Evolutionary conservation across 805 yeast species (phyloP).

Genomic region (Lipomyces yamanashiensis): DNA sequence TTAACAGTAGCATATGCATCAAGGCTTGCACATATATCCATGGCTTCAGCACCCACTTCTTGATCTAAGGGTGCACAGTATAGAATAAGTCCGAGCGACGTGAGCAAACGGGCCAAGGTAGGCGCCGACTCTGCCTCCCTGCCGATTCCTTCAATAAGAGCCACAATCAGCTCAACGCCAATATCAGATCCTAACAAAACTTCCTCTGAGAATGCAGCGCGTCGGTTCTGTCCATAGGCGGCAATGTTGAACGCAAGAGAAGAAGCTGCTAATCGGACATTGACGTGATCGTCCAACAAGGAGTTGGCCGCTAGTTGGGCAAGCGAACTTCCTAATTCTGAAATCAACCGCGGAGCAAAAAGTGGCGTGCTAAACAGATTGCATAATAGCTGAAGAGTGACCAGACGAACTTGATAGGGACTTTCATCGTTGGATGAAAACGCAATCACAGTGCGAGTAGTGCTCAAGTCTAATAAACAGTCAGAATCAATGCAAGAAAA

Average conservation of each 20-base stretch:
- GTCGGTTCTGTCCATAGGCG: slow-evolving; percentile 21
- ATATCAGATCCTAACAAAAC: slow-evolving; percentile 21
- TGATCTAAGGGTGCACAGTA: slow-evolving; percentile 33
- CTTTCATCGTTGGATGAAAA: slow-evolving; percentile 15
- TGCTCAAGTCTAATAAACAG: slow-evolving; percentile 12
- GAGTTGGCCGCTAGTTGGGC: slow-evolving; percentile 24
- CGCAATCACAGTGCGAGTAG: slow-evolving; percentile 19
- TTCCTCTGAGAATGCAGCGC: slow-evolving; percentile 21
- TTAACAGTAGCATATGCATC: slow-evolving; percentile 22
- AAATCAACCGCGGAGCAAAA: slow-evolving; percentile 24
- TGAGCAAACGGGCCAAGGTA: slow-evolving; percentile 30
- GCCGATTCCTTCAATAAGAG: slow-evolving; percentile 35
- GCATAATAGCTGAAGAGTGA: slow-evolving; percentile 38
- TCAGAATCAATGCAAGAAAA: neutral
- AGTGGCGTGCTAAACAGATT: slow-evolving; percentile 30
- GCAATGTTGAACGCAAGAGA: slow-evolving; percentile 35
- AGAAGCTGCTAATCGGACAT: slow-evolving; percentile 38
- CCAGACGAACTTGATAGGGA: slow-evolving; percentile 36
- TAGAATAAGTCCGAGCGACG: slow-evolving; percentile 31
- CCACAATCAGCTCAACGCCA: slow-evolving; percentile 32
- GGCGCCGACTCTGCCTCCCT: slow-evolving; percentile 32
- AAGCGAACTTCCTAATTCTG: slow-evolving; percentile 17
- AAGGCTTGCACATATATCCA: slow-evolving; percentile 25
- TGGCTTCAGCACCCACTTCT: slow-evolving; percentile 19
- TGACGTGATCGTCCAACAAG: slow-evolving; percentile 30